Evolutionary conservation across 108 stramenopile genomes (phyloP).

Genomic region (Discostella pseudostelligera): DNA sequence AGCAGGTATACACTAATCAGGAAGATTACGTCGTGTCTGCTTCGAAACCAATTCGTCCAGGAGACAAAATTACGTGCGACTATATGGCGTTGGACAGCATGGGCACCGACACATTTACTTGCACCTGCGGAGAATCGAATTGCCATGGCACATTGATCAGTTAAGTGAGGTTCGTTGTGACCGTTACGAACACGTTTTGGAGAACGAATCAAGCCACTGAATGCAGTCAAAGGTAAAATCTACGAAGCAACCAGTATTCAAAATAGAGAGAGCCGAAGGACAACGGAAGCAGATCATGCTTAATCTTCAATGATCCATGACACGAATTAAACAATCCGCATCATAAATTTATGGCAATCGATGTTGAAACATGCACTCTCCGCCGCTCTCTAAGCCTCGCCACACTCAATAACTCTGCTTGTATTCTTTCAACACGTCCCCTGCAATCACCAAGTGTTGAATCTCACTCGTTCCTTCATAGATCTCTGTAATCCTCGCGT

Average conservation of each 20-base stretch:
- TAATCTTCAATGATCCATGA: no score
- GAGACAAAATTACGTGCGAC: constrained; percentile 38
- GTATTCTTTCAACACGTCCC: constrained; percentile 93
- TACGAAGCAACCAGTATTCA: no score
- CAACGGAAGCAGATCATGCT: no score
- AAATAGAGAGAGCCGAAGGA: no score
- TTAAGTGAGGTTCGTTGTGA: background rate
- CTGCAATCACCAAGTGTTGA: constrained; percentile 94
- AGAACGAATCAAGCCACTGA: no score
- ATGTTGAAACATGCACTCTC: no score
- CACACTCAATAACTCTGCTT: constrained; percentile 48
- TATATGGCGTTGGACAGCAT: constrained; percentile 19
- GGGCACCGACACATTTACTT: constrained; percentile 12
- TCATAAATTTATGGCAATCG: no score
- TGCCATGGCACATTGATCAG: constrained; percentile 12
- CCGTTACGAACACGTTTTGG: no score
- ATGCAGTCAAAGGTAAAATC: no score
- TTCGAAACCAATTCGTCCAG: constrained; percentile 18
- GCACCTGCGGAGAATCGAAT: constrained; percentile 15
- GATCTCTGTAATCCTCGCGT: constrained; percentile 98
- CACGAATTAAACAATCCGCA: no score
- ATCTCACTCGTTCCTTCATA: constrained; percentile 97
- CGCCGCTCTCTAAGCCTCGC: no score
- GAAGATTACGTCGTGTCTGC: constrained; percentile 28
- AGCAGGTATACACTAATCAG: constrained; percentile 15